These are phyloP conservation scores for Rhizoclosmatium sp. DNA, from an alignment of 192 early-diverging fungal species.

Conservation along the genomic window DNA sequence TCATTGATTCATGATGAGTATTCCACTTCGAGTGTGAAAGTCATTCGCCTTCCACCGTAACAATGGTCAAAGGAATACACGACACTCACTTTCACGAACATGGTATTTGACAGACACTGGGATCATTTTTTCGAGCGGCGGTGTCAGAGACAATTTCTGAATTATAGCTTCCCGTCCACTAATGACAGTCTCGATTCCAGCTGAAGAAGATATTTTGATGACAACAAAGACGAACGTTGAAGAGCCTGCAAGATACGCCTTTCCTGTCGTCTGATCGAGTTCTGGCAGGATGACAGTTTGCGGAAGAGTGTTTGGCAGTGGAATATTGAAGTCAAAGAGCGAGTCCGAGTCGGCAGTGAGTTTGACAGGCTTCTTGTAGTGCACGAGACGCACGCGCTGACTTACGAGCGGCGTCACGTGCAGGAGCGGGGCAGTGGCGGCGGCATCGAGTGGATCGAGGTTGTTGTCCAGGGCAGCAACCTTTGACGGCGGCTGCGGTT, in stretches of 20 bases:
- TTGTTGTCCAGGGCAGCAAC: not conserved
- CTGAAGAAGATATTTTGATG: not conserved
- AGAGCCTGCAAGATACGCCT: not conserved
- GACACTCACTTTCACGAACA: not conserved
- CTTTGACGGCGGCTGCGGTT: not conserved
- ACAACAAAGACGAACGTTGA: slow-evolving; percentile 20
- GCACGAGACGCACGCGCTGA: not conserved
- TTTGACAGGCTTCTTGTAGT: too few relatives aligned
- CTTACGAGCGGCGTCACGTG: not conserved
- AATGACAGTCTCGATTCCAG: not conserved
- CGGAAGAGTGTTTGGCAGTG: not conserved
- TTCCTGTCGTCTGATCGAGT: not conserved
- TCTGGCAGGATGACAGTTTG: not conserved
- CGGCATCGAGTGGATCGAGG: not conserved
- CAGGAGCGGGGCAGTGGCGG: not conserved
- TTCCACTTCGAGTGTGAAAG: too few relatives aligned
- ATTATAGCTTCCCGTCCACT: slow-evolving; percentile 12
- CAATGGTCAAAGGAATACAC: too few relatives aligned
- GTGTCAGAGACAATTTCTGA: not conserved
- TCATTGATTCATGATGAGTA: not conserved
- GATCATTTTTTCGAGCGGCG: not conserved
- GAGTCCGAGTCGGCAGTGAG: not conserved
- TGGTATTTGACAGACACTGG: not conserved
- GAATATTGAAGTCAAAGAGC: not conserved
- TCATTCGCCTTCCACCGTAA: too few relatives aligned